Conservation (phyloP, 148 eudicot species). For the Amaranthus palmeri region DNA sequence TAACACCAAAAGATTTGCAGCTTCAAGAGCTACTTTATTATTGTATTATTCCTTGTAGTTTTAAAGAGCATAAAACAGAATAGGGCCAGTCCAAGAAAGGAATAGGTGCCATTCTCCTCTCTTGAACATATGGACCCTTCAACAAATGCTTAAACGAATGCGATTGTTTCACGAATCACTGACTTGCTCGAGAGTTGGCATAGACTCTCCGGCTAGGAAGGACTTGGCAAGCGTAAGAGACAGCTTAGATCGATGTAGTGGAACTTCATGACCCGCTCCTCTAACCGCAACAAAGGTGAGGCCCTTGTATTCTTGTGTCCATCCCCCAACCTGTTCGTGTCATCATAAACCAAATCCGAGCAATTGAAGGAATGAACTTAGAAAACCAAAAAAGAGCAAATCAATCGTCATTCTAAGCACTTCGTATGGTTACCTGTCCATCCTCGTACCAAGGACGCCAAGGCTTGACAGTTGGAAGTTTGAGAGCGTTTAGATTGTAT, state of each 20-base stretch:
- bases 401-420: too few species aligned
- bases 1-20: too few species aligned
- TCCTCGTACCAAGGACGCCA: constrained; percentile 94
- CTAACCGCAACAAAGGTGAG: constrained; percentile 87
- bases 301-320: constrained; percentile 84
- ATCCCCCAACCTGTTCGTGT: constrained; percentile 76
- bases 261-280: constrained; percentile 99
- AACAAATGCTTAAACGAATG: background rate
- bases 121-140: too few species aligned
- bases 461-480: constrained; percentile 60
- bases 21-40: too few species aligned
- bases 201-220: constrained; percentile 65
- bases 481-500: constrained; percentile 66
- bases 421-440: constrained; percentile 55
- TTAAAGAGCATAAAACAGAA: too few species aligned
- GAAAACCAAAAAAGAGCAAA: too few species aligned
- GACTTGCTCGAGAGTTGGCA: constrained; percentile 54
- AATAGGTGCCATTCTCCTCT: too few species aligned
- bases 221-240: constrained; percentile 64
- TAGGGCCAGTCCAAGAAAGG: too few species aligned
- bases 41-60: too few species aligned
- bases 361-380: background rate
- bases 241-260: constrained; percentile 76
- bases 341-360: background rate
- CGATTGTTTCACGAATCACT: constrained; percentile 17